Evolutionary conservation across 2,329 filamentous ascomycete genomes (phyloP).

Genomic region (Hypoxylon sp.): DNA sequence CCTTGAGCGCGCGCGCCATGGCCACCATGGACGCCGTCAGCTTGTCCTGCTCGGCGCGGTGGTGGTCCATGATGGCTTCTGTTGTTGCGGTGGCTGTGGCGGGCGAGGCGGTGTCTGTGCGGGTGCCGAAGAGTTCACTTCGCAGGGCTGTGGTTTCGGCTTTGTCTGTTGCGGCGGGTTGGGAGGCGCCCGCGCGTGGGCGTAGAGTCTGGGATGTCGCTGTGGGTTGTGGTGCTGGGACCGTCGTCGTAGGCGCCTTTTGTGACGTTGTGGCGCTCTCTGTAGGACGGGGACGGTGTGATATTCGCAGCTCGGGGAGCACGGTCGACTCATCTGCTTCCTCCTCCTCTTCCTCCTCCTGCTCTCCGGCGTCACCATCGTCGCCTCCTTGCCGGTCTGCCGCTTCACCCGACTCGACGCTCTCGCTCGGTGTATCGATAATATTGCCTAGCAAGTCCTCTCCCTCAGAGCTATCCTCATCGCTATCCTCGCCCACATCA

Average conservation of each 20-base stretch:
- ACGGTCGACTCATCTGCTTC: slow-evolving; percentile 46
- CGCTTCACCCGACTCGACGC: slow-evolving; percentile 58
- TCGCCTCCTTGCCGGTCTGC: slow-evolving; percentile 20
- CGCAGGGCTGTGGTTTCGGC: slow-evolving; percentile 54
- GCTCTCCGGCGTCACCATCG: slow-evolving; percentile 13
- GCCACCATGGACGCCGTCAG: slow-evolving; percentile 85
- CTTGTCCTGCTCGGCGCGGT: slow-evolving; percentile 85
- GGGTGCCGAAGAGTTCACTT: slow-evolving; percentile 62
- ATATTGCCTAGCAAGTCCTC: slow-evolving; percentile 71
- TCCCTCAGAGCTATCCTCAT: slow-evolving; percentile 64
- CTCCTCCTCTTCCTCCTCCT: slow-evolving; percentile 34
- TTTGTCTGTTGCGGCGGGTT: slow-evolving; percentile 24
- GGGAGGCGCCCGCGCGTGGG: slow-evolving; percentile 44
- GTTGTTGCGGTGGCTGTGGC: slow-evolving; percentile 65
- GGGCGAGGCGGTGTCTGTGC: slow-evolving; percentile 52
- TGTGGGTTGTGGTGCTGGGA: slow-evolving; percentile 25
- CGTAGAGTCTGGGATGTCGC: slow-evolving; percentile 55
- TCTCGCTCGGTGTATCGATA: slow-evolving; percentile 69
- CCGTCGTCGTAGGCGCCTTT: slow-evolving; percentile 22
- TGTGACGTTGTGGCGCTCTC: slow-evolving; percentile 11
- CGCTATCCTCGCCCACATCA: slow-evolving; percentile 67
- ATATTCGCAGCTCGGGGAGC: slow-evolving; percentile 33
- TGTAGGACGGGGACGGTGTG: slow-evolving; percentile 17
- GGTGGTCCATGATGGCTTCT: slow-evolving; percentile 81
- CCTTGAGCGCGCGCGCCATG: slow-evolving; percentile 84